Evolutionary conservation across 345 rosid genomes (phyloP).

Genomic region (Aurinia saxatilis): DNA sequence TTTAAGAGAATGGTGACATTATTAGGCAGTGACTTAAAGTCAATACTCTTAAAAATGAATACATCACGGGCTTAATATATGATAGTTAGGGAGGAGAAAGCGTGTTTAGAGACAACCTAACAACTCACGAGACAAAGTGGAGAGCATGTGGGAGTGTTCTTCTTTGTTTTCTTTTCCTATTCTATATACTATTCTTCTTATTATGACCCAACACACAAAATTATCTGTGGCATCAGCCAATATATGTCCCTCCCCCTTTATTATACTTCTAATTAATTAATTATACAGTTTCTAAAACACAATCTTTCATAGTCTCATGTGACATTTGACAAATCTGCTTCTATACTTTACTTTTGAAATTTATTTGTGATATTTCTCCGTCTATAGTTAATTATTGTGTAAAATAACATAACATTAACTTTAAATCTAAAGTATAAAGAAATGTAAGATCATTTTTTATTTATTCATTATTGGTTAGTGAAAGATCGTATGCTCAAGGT

Average conservation of each 20-base stretch:
- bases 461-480: neutral
- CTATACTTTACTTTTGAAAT: no score
- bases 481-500: neutral
- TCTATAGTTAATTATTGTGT: neutral
- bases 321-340: neutral
- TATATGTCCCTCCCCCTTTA: neutral
- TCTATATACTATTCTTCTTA: neutral
- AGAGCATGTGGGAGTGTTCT: slow-evolving; percentile 21
- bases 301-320: neutral
- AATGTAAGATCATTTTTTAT: no score
- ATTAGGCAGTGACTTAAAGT: neutral
- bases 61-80: neutral
- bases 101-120: slow-evolving; percentile 20
- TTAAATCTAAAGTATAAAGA: neutral
- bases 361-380: no score
- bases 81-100: slow-evolving; percentile 1
- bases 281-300: no score
- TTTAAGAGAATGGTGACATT: neutral
- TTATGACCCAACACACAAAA: slow-evolving; percentile 2
- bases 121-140: slow-evolving; percentile 24
- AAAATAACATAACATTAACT: neutral
- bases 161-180: slow-evolving; percentile 1
- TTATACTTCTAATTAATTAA: no score
- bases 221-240: neutral
- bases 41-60: neutral